Percentiles rank a stretch among this genome's conserved stretches.
Conservation (phyloP, 2,329 filamentous ascomycete genomes). For the Blastomyces gilchristii region DNA sequence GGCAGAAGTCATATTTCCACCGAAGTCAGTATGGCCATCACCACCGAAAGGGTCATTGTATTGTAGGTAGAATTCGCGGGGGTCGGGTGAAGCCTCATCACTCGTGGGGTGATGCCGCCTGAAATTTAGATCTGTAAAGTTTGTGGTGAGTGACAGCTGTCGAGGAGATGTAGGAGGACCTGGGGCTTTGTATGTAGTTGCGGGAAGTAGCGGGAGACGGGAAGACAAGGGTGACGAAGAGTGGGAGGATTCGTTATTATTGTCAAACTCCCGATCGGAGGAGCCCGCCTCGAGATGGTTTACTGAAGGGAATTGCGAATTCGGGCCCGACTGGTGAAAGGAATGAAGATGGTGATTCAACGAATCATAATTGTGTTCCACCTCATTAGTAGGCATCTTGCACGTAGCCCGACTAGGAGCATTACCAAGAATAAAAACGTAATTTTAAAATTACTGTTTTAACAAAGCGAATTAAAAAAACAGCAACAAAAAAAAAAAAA, state of each 20-base stretch:
- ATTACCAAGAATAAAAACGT: slow-evolving; percentile 20
- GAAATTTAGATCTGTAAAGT: slow-evolving; percentile 15
- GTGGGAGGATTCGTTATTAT: slow-evolving; percentile 19
- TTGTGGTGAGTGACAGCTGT: slow-evolving; percentile 17
- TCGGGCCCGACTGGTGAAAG: slow-evolving; percentile 13
- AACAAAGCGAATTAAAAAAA: neutral
- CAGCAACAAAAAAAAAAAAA: slow-evolving; percentile 2
- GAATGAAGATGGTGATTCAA: slow-evolving; percentile 18
- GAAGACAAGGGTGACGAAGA: slow-evolving; percentile 19
- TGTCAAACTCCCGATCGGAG: slow-evolving; percentile 17
- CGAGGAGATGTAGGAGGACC: slow-evolving; percentile 17
- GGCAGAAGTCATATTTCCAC: slow-evolving; percentile 18
- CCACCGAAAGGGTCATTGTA: slow-evolving; percentile 30
- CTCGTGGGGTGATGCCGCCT: slow-evolving; percentile 12
- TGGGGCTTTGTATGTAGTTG: slow-evolving; percentile 22
- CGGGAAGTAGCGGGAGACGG: slow-evolving; percentile 17
- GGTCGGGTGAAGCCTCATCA: slow-evolving; percentile 32
- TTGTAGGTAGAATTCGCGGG: slow-evolving; percentile 44
- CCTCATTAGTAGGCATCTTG: slow-evolving; percentile 32
- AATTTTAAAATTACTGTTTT: neutral
- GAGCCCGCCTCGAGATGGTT: slow-evolving; percentile 21
- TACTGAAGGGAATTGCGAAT: slow-evolving; percentile 24
- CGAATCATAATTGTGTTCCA: slow-evolving; percentile 31
- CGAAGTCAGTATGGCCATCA: slow-evolving; percentile 17
- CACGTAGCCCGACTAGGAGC: slow-evolving; percentile 25